Conservation (phyloP, 192 early-diverging fungal species). For the Coemansia javaensis region DNA sequence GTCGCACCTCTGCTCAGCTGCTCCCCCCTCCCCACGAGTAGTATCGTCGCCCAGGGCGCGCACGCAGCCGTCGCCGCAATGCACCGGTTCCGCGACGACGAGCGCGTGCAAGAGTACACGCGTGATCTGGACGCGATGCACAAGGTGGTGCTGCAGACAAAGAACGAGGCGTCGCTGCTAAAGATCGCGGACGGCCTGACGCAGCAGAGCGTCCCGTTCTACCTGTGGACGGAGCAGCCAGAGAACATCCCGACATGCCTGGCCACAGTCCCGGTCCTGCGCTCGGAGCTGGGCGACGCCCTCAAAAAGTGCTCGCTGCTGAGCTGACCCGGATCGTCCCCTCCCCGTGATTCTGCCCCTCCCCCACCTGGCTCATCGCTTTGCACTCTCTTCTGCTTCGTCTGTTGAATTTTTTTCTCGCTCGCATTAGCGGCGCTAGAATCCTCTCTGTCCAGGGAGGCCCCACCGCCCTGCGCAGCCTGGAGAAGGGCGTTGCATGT, state of each 20-base stretch:
- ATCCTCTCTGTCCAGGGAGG: too few species aligned
- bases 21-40: conserved; percentile 7
- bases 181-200: conserved; percentile 54
- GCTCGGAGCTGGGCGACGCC: conserved; percentile 46
- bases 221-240: conserved; percentile 72
- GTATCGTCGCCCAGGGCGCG: conserved; percentile 70
- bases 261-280: conserved; percentile 63
- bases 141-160: conserved; percentile 72
- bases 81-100: conserved; percentile 56
- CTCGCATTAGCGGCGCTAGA: too few species aligned
- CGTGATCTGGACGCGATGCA: conserved; percentile 62
- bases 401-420: background rate
- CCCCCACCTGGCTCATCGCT: too few species aligned
- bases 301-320: conserved; percentile 47
- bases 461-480: too few species aligned
- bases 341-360: background rate
- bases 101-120: conserved; percentile 58
- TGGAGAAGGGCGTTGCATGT: too few species aligned
- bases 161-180: conserved; percentile 61
- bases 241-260: conserved; percentile 70
- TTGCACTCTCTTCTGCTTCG: background rate
- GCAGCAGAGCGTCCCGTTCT: conserved; percentile 53
- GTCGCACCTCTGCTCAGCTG: background rate
- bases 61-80: conserved; percentile 66
- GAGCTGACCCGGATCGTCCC: conserved; percentile 4